phyloP scores from a whole-genome alignment of 495 filamentous ascomycete genomes.

The Aspergillus coremiiformis region DNA sequence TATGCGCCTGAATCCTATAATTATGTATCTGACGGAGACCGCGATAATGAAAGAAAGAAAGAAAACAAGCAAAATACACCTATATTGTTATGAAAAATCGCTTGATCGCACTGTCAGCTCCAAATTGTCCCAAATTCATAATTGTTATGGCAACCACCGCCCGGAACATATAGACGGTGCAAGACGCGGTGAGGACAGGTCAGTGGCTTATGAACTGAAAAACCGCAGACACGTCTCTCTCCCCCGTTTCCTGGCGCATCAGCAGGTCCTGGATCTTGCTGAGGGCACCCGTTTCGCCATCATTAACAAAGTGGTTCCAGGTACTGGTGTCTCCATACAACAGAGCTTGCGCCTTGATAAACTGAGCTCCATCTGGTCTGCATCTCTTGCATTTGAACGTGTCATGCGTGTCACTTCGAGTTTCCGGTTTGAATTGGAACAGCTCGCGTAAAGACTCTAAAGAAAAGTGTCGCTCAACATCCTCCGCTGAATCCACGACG shows the following conservation, averaged over 20 bases:
- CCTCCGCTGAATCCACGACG: conserved; percentile 95
- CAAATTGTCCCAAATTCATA: neutral
- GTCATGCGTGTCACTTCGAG: conserved; percentile 89
- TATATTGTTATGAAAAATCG: neutral
- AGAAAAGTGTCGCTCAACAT: conserved; percentile 94
- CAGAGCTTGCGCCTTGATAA: conserved; percentile 84
- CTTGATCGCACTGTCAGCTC: neutral
- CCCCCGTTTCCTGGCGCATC: conserved; percentile 75
- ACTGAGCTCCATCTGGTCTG: conserved; percentile 75
- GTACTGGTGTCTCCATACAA: conserved; percentile 96
- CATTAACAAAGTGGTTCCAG: conserved; percentile 95
- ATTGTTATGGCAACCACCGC: neutral
- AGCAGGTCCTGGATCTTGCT: conserved; percentile 83
- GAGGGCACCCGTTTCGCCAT: conserved; percentile 58
- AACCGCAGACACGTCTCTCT: conserved; percentile 79
- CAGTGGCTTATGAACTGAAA: conserved; percentile 98
- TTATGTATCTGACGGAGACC: neutral
- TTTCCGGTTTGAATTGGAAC: conserved; percentile 82
- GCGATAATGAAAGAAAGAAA: neutral
- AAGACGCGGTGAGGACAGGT: conserved; percentile 8
- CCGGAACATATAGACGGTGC: neutral
- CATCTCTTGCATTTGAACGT: conserved; percentile 99
- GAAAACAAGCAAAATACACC: neutral
- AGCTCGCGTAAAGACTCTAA: conserved; percentile 82
- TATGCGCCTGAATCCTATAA: neutral